These are phyloP conservation scores for Fusarium sp. DNA, from an alignment of 2,329 filamentous ascomycete genomes.

Conservation along the genomic window DNA sequence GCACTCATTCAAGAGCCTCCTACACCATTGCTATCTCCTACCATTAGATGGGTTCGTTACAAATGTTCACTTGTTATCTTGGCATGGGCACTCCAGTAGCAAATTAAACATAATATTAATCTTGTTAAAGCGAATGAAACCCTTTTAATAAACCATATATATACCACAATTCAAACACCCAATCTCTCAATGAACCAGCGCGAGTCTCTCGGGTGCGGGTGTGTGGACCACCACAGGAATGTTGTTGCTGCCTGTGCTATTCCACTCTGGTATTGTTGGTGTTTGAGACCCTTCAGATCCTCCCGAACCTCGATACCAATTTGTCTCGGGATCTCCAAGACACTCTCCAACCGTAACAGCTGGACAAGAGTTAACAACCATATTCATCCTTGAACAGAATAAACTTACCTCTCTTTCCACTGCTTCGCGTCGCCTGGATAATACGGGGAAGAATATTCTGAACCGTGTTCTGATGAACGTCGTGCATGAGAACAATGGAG, in stretches of 20 bases:
- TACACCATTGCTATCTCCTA: neutral
- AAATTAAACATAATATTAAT: neutral
- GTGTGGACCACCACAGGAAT: neutral
- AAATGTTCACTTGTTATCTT: neutral
- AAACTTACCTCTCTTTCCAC: constrained; percentile 10
- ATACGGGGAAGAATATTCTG: constrained; percentile 16
- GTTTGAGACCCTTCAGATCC: neutral
- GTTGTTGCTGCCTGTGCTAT: neutral
- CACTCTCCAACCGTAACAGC: constrained; percentile 24
- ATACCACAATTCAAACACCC: neutral
- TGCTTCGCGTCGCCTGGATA: constrained; percentile 2
- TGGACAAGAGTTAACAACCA: rapidly evolving
- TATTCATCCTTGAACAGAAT: rapidly evolving
- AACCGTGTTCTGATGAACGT: constrained; percentile 16
- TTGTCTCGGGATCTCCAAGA: constrained; percentile 24
- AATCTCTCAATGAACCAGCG: neutral
- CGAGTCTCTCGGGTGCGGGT: neutral
- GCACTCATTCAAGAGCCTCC: neutral
- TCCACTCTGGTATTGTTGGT: neutral
- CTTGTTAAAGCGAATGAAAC: neutral
- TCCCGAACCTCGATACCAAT: constrained; percentile 13
- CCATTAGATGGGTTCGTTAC: neutral
- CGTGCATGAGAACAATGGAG: constrained; percentile 27
- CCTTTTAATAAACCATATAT: neutral
- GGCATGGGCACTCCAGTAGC: neutral